Percentiles rank a stretch among this genome's conserved stretches.
These are phyloP conservation scores for Skeletonema potamos DNA, from an alignment of 108 stramenopile genomes.

Conservation along the genomic window DNA sequence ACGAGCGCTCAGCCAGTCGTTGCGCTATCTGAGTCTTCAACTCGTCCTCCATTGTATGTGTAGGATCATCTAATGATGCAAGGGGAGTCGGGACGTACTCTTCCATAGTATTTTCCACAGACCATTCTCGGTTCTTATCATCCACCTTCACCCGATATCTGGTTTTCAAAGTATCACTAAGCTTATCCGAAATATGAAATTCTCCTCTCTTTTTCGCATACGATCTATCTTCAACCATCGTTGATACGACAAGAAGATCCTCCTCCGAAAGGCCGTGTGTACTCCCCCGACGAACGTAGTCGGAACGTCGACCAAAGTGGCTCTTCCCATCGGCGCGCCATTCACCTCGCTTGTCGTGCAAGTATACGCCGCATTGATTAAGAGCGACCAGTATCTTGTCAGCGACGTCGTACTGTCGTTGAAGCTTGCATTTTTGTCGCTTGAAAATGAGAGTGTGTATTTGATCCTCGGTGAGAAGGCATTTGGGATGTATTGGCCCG, in stretches of 20 bases:
- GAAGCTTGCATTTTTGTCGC: background rate
- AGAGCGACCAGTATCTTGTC: constrained; percentile 3
- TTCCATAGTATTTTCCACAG: constrained; percentile 1
- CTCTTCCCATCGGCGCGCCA: constrained; percentile 6
- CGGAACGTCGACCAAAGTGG: constrained; percentile 4
- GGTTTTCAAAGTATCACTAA: constrained; percentile 5
- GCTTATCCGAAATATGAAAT: constrained; percentile 20
- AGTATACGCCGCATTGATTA: background rate
- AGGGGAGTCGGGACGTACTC: constrained; percentile 2
- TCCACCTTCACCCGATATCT: constrained; percentile 16
- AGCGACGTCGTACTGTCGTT: constrained; percentile 2
- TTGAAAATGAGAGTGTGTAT: constrained; percentile 2
- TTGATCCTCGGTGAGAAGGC: background rate
- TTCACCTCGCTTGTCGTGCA: background rate
- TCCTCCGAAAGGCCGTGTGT: background rate
- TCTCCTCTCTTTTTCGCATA: constrained; percentile 11
- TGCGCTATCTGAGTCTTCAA: background rate
- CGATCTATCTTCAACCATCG: background rate
- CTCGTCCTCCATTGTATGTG: background rate
- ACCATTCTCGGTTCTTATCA: constrained; percentile 18
- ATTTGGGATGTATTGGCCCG: background rate
- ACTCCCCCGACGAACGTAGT: constrained; percentile 1
- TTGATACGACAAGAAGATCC: background rate
- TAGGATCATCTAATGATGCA: constrained; percentile 3
- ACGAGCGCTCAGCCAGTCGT: background rate